phyloP scores from a whole-genome alignment of 345 rosid species.

The Diplotaxis tenuifolia region DNA sequence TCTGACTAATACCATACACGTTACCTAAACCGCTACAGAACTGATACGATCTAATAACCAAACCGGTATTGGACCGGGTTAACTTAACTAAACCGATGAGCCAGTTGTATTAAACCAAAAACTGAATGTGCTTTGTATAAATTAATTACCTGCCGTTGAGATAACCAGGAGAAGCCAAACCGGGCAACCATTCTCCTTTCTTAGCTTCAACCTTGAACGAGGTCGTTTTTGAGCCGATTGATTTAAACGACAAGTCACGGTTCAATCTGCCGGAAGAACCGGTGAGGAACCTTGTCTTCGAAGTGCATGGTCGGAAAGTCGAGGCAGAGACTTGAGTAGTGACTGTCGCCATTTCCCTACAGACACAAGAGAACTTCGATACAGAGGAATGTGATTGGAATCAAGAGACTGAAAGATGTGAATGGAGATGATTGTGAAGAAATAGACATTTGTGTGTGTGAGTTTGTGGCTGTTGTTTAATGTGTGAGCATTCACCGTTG shows the following conservation, averaged over 20 bases:
- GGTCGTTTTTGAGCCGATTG: slow-evolving; percentile 35
- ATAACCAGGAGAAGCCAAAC: slow-evolving; percentile 74
- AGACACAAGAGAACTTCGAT: neutral
- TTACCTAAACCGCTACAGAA: neutral
- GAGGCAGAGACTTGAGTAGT: slow-evolving; percentile 88
- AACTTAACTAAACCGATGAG: neutral
- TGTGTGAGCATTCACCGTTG: slow-evolving; percentile 16
- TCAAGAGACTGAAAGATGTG: slow-evolving; percentile 30
- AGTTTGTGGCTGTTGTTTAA: slow-evolving; percentile 60
- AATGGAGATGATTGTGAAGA: neutral
- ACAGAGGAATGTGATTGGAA: slow-evolving; percentile 8
- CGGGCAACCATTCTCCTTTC: slow-evolving; percentile 98
- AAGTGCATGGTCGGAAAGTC: slow-evolving; percentile 60
- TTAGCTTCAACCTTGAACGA: slow-evolving; percentile 73
- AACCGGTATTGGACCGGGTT: too few species aligned
- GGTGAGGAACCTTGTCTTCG: slow-evolving; percentile 60
- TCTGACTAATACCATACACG: neutral
- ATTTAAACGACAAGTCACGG: slow-evolving; percentile 48
- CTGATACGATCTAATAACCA: neutral
- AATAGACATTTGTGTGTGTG: neutral
- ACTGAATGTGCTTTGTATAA: neutral
- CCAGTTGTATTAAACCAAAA: neutral
- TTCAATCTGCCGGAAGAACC: slow-evolving; percentile 57
- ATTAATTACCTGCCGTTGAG: slow-evolving; percentile 80
- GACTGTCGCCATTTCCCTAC: slow-evolving; percentile 61